A percentile compares a stretch with the other conserved stretches of the same genome.
phyloP scores from a whole-genome alignment of 2,329 filamentous ascomycete genomes.

The Dactylellina leptospora region DNA sequence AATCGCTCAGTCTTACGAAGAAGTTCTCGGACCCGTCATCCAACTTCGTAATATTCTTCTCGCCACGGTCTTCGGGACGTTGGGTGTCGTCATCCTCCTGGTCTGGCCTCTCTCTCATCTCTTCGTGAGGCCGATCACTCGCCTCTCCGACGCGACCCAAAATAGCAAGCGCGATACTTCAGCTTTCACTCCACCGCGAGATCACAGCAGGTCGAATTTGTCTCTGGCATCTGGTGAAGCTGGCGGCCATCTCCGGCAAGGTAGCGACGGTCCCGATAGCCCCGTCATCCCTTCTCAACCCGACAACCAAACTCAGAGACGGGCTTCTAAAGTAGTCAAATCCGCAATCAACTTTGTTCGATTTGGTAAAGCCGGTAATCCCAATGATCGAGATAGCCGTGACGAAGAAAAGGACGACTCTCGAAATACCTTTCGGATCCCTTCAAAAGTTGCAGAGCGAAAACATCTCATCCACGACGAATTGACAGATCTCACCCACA shows the following conservation, averaged over 20 bases:
- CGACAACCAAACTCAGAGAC: neutral
- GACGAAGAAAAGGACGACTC: conserved; percentile 54
- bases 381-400: conserved; percentile 3
- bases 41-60: conserved; percentile 83
- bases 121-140: conserved; percentile 80
- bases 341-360: conserved; percentile 31
- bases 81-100: conserved; percentile 75
- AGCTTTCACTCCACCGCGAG: neutral
- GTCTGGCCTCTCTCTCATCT: conserved; percentile 82
- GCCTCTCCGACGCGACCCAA: conserved; percentile 77
- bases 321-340: conserved; percentile 24
- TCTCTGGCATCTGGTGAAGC: neutral
- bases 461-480: conserved; percentile 84
- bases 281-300: neutral
- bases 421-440: conserved; percentile 78
- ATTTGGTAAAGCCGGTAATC: neutral
- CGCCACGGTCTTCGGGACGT: conserved; percentile 83
- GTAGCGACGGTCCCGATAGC: conserved; percentile 29
- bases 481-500: conserved; percentile 73
- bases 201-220: conserved; percentile 9
- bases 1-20: conserved; percentile 76
- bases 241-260: neutral
- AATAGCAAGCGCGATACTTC: conserved; percentile 67
- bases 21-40: conserved; percentile 79
- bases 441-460: conserved; percentile 78